Percentiles rank a stretch among this genome's conserved stretches.
Conservation (phyloP, 2,329 filamentous ascomycete genomes). For the Mariannaea elegans region DNA sequence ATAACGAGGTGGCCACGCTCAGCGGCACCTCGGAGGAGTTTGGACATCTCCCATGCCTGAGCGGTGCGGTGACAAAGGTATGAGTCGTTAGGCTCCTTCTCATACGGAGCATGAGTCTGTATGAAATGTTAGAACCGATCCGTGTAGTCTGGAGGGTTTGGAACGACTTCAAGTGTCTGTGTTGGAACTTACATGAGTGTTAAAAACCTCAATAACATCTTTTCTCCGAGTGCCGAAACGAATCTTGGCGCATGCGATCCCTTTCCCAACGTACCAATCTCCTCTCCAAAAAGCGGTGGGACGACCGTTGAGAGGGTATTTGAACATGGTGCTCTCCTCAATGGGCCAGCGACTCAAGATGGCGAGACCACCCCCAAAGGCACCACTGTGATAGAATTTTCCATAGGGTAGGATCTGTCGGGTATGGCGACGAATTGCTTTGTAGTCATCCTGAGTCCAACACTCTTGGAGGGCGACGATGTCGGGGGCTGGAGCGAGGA, state of each 20-base stretch:
- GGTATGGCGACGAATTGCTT: conserved; percentile 77
- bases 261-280: conserved; percentile 97
- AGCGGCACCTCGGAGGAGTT: conserved; percentile 82
- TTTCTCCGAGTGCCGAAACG: conserved; percentile 70
- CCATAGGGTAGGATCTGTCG: conserved; percentile 81
- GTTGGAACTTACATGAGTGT: conserved; percentile 74
- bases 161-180: too few species aligned
- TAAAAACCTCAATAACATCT: conserved; percentile 87
- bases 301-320: conserved; percentile 90
- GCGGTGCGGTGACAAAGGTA: conserved; percentile 91
- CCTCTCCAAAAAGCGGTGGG: conserved; percentile 94
- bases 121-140: not conserved
- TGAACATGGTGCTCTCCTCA: conserved; percentile 84
- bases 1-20: conserved; percentile 85
- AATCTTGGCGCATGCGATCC: conserved; percentile 84
- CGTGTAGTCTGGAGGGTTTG: not conserved
- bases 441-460: conserved; percentile 88
- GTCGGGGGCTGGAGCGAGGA: conserved; percentile 73
- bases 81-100: conserved; percentile 78
- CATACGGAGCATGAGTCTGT: conserved; percentile 84
- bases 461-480: conserved; percentile 96
- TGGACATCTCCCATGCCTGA: conserved; percentile 94
- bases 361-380: conserved; percentile 88
- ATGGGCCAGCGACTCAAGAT: conserved; percentile 95
- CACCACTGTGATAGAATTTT: conserved; percentile 91